These are phyloP conservation scores for Rhizoctonia solani DNA, from an alignment of 1,284 basidiomycete species.

Conservation along the genomic window DNA sequence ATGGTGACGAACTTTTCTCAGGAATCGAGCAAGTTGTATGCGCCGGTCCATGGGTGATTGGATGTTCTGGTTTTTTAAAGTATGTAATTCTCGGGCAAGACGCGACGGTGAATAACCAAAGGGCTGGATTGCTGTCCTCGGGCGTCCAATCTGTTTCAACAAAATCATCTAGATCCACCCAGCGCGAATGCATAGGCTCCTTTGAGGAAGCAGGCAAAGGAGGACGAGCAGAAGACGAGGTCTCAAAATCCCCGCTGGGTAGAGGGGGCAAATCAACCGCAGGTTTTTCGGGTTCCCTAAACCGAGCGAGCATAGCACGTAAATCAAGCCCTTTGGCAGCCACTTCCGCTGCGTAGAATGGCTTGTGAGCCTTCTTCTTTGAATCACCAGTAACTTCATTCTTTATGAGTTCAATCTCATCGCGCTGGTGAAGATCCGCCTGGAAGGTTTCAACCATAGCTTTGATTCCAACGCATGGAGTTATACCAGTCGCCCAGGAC, in stretches of 20 bases:
- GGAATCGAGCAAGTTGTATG: conserved; percentile 18
- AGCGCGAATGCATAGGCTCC: conserved; percentile 50
- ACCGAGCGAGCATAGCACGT: conserved; percentile 77
- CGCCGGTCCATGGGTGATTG: conserved; percentile 42
- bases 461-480: conserved; percentile 82
- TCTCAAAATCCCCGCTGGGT: conserved; percentile 24
- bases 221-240: conserved; percentile 35
- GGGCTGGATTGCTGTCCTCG: conserved; percentile 56
- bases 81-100: conserved; percentile 85
- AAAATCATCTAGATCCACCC: conserved; percentile 86
- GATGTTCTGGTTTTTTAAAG: conserved; percentile 58
- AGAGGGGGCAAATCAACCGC: conserved; percentile 32
- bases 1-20: conserved; percentile 60
- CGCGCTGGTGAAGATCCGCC: conserved; percentile 91
- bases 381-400: conserved; percentile 55
- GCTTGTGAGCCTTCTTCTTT: conserved; percentile 74
- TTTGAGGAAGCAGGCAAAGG: conserved; percentile 28
- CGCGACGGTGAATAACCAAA: conserved; percentile 74
- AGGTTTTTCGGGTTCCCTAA: conserved; percentile 68
- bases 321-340: conserved; percentile 79
- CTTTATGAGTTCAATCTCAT: conserved; percentile 65
- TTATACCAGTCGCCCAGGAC: conserved; percentile 78
- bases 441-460: conserved; percentile 80
- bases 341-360: conserved; percentile 92
- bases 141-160: conserved; percentile 76